These are phyloP conservation scores for Tubosaeta sp. DNA, from an alignment of 768 basidiomycete species.

Conservation along the genomic window DNA sequence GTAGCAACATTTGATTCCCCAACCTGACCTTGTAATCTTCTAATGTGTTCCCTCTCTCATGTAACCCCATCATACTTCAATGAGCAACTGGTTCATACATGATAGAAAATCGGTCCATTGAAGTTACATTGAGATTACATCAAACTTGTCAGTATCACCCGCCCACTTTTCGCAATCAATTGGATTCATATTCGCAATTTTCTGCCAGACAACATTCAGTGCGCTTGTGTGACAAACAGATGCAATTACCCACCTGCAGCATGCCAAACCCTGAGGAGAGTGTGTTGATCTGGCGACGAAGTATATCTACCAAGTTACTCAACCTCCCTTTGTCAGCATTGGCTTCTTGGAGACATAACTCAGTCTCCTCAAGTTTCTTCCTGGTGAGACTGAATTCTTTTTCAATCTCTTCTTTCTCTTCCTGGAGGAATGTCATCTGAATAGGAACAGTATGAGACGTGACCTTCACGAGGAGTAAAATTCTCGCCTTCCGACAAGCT, in stretches of 20 bases:
- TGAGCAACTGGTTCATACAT: background rate
- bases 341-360: constrained; percentile 13
- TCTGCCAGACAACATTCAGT: constrained; percentile 5
- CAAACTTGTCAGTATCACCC: background rate
- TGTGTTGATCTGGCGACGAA: constrained; percentile 7
- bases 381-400: constrained; percentile 11
- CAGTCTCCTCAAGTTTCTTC: constrained; percentile 19
- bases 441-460: background rate
- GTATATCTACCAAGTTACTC: constrained; percentile 8
- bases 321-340: constrained; percentile 12
- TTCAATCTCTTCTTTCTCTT: constrained; percentile 13
- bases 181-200: constrained; percentile 3
- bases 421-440: constrained; percentile 15
- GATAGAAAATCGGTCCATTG: background rate
- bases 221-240: background rate
- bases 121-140: background rate
- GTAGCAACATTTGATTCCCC: background rate
- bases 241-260: constrained; percentile 8
- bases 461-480: background rate
- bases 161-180: constrained; percentile 1
- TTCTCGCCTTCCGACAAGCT: constrained; percentile 11
- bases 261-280: constrained; percentile 8
- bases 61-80: background rate
- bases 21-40: background rate
- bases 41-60: background rate